Base-by-base conservation (phyloP, 345 rosid species). In the Trapa bicornis region DNA sequence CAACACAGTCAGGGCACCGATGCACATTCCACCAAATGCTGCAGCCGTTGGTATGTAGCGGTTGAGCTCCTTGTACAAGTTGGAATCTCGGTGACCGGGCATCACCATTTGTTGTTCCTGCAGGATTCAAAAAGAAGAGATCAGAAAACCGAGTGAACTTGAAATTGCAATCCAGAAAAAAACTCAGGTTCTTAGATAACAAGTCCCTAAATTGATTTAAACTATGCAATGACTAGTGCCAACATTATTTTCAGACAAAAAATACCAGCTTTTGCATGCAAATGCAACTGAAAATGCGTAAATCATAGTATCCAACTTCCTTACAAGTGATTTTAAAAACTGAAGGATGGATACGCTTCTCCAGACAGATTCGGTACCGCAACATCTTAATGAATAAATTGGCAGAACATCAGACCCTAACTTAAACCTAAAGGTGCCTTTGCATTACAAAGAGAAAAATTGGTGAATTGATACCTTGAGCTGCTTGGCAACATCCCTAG, bases 61-160 rank as follows among this genome's bases (percentile, higher is more conserved):
- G 77, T 86, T 87, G 71, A 89, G 72, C 79, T 89, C 94, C 72
- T 89, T 87, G 72, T 87, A 93, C 7, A 89, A 75, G 81, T 87
- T 89, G n/a, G 94, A 86, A 65, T 89, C 96, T 57, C 96, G 82
- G 62, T 89, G 96, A 47, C 96, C 94, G 0, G 96, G 96, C 96
- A 89, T 89, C 73, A 89, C 94, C 96, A 89, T 89, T 89, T 89
- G 96, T 87, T 89, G 96, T 78, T 89, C 96, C 96, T 89, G 74
- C 42, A 56, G 22, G 47, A 53, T 41, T 42, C 37, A 38, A 41
- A 36, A 48, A 64, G 33, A 22, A 22, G 35, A 70, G 67, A 50
- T 29, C 33, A 53, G 39, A 47, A 45, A 45, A 22, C 29, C 29
- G 48, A 45, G 48, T 45, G 11, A 3, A 45, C 48, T 45, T 45